Base-by-base conservation (phyloP, 192 early-diverging fungal genomes). In the Podila epigama region DNA sequence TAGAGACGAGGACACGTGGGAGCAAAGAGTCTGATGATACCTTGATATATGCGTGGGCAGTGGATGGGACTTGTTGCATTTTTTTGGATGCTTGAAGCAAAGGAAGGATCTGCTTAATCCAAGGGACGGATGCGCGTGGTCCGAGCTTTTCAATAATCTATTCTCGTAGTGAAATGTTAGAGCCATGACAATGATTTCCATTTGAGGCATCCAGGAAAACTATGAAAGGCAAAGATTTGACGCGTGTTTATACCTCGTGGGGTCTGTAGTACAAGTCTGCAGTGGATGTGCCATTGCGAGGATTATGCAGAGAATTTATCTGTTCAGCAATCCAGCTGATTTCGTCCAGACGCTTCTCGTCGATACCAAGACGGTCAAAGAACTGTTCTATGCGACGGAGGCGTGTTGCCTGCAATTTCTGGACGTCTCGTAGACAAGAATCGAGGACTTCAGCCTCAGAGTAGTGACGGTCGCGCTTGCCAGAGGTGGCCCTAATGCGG, bases 291-390 rank as follows among this genome's bases (percentile, higher is more conserved):
- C n/a, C n/a, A 40, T 33, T 9, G 7, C n/a, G 27, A 10, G 27
- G 29, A 16, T 68, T 66, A 5, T 58, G 60, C 29, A 61, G 64
- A 0, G 39, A 13, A 27, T 52, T 63, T 37, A 77, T 68, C 48
- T 77, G 73, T 22, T 77, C 66, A 13, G 66, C 29, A 4, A 77
- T 39, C 73, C 73, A 77, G 50, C 66, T 34, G 9, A 77, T 36
- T 48, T 77, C 73, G 20, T 77, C 73, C 16, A 77, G 29, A 5
- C 73, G 53, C 2, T 54, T 68, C 61, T 77, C 73, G 25, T 77
- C 73, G 51, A 77, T 77, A 22, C 57, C 60, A 8, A 68, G 44
- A 0, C 58, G 61, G n/a, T 77, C 73, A 53, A 77, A 68, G 53
- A 77, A 77, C 55, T 63, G 53, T 11, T 77, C 73, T 9, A 77